phyloP scores from a whole-genome alignment of 2,329 filamentous ascomycete genomes.

The Aspergillus thermomutatus region DNA sequence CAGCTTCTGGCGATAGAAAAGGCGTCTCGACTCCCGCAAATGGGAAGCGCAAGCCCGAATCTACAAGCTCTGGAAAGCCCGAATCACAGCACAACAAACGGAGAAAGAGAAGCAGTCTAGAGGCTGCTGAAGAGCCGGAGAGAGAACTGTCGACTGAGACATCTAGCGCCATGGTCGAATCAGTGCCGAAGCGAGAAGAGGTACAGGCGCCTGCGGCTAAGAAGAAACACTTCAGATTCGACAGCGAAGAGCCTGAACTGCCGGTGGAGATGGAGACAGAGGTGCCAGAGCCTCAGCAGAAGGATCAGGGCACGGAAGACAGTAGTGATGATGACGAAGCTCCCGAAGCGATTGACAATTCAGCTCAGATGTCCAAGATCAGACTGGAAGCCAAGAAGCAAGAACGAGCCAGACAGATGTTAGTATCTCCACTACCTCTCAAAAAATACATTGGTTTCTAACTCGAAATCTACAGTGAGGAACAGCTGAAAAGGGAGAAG shows the following conservation, averaged over 20 bases:
- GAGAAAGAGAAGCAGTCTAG: conserved; percentile 28
- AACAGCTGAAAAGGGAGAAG: conserved; percentile 39
- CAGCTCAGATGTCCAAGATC: conserved; percentile 36
- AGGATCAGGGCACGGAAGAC: conserved; percentile 21
- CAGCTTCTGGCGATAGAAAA: background rate
- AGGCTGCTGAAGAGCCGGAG: conserved; percentile 16
- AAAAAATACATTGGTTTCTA: conserved; percentile 10
- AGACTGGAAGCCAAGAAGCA: conserved; percentile 38
- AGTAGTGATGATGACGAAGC: conserved; percentile 40
- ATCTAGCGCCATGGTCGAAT: conserved; percentile 3
- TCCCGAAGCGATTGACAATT: conserved; percentile 42
- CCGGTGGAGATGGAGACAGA: conserved; percentile 19
- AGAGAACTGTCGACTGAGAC: conserved; percentile 10
- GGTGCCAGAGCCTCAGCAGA: conserved; percentile 16
- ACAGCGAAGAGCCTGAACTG: conserved; percentile 37
- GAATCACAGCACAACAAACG: conserved; percentile 32
- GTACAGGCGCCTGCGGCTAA: conserved; percentile 12
- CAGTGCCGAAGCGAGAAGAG: conserved; percentile 13
- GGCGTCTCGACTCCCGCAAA: conserved; percentile 16
- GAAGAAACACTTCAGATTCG: conserved; percentile 38
- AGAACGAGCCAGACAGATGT: conserved; percentile 37
- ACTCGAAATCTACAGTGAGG: conserved; percentile 29
- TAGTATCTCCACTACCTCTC: conserved; percentile 10
- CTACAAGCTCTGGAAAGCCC: conserved; percentile 17
- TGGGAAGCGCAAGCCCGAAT: conserved; percentile 34